Evolutionary conservation across 176 grass and related monocot genomes (phyloP).

Genomic region (Rhynchospora pubera): DNA sequence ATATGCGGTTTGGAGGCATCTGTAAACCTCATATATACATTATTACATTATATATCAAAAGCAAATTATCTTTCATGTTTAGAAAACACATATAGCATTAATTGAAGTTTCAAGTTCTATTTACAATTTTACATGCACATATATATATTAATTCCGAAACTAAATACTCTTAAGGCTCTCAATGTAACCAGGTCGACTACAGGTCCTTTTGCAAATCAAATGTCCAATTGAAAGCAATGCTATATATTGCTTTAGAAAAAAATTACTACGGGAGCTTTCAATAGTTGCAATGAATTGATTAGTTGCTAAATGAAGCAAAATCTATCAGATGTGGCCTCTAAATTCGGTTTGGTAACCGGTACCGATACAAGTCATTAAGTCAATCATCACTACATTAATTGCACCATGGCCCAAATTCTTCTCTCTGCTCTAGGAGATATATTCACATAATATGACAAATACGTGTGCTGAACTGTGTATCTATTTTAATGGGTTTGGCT

Average conservation of each 20-base stretch:
- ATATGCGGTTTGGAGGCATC: neutral
- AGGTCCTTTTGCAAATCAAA: neutral
- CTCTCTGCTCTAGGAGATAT: neutral
- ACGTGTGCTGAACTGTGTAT: neutral
- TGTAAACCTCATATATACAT: neutral
- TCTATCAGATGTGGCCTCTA: neutral
- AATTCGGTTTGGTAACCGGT: constrained; percentile 23
- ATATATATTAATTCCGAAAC: neutral
- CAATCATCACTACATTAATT: constrained; percentile 20
- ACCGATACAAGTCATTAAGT: neutral
- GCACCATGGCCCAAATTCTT: neutral
- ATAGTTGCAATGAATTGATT: constrained; percentile 16
- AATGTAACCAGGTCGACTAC: neutral
- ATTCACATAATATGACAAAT: neutral
- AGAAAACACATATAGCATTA: neutral
- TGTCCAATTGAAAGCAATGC: neutral
- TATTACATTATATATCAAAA: neutral
- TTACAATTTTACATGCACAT: neutral
- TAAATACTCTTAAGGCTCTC: neutral
- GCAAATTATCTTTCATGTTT: neutral
- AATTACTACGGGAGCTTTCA: constrained; percentile 2
- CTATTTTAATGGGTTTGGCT: too few relatives aligned
- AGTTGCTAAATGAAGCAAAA: constrained; percentile 16
- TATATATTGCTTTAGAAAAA: neutral
- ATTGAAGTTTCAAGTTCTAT: neutral